These are phyloP conservation scores for Epipyxis sp. DNA, from an alignment of 108 stramenopile genomes.

Conservation along the genomic window DNA sequence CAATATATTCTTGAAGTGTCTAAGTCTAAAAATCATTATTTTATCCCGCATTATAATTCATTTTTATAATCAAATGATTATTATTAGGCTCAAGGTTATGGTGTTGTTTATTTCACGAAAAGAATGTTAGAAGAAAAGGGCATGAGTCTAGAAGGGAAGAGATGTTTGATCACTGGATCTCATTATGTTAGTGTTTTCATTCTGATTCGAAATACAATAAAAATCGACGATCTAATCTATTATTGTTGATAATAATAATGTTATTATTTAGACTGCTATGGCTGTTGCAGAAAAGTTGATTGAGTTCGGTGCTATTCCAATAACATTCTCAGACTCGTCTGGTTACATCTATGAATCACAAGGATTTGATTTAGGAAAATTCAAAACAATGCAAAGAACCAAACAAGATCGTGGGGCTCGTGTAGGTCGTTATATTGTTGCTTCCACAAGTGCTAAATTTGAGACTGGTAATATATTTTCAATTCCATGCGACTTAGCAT, in stretches of 20 bases:
- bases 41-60: too few relatives aligned
- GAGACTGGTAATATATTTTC: conserved; percentile 48
- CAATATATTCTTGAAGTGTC: too few relatives aligned
- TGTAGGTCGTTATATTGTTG: conserved; percentile 53
- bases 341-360: conserved; percentile 91
- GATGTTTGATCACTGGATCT: conserved; percentile 82
- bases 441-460: conserved; percentile 47
- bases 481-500: conserved; percentile 74
- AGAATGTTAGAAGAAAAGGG: conserved; percentile 76
- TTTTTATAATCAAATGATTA: too few relatives aligned
- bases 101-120: conserved; percentile 83
- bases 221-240: not conserved
- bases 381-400: conserved; percentile 81
- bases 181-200: conserved; percentile 63
- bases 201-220: not conserved
- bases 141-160: conserved; percentile 83
- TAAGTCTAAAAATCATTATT: too few relatives aligned
- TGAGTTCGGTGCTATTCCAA: conserved; percentile 81
- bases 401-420: conserved; percentile 85
- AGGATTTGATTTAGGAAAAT: conserved; percentile 78
- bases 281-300: conserved; percentile 80
- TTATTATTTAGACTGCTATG: conserved; percentile 63
- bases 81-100: conserved; percentile 81
- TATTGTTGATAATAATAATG: not conserved
- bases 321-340: conserved; percentile 80